Evolutionary conservation across 2,329 filamentous ascomycete genomes (phyloP).

Genomic region (Fusarium armeniacum): DNA sequence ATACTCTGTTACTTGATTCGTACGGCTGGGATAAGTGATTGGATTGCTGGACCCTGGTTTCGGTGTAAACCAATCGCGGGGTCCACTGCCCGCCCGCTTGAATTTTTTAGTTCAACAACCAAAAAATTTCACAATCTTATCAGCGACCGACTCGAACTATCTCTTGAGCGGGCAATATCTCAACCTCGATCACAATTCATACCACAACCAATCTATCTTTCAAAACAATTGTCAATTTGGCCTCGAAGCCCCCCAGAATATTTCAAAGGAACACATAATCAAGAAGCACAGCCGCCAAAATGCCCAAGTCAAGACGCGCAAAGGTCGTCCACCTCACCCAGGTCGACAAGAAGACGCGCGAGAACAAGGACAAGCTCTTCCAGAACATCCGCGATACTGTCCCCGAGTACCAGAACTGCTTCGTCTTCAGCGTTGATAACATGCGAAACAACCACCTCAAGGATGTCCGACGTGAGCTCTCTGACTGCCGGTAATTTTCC

Average conservation of each 20-base stretch:
- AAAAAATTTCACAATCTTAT: conserved; percentile 56
- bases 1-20: conserved; percentile 29
- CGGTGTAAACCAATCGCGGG: conserved; percentile 50
- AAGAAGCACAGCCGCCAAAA: conserved; percentile 59
- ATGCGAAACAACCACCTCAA: conserved; percentile 98
- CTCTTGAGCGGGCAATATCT: conserved; percentile 18
- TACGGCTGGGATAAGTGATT: conserved; percentile 31
- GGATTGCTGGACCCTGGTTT: conserved; percentile 25
- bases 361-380: conserved; percentile 91
- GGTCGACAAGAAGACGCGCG: conserved; percentile 91
- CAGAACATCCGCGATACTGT: conserved; percentile 87
- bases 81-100: conserved; percentile 40
- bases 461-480: conserved; percentile 86
- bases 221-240: conserved; percentile 3
- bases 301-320: conserved; percentile 97
- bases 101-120: conserved; percentile 47
- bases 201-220: conserved; percentile 13
- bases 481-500: conserved; percentile 79
- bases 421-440: conserved; percentile 94
- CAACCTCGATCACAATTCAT: conserved; percentile 24
- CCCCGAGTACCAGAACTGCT: conserved; percentile 89
- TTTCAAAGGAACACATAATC: background rate
- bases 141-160: conserved; percentile 34
- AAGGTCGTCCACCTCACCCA: conserved; percentile 91
- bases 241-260: background rate